phyloP scores from a whole-genome alignment of 129 eudicot genomes.

The Tagetes erecta region DNA sequence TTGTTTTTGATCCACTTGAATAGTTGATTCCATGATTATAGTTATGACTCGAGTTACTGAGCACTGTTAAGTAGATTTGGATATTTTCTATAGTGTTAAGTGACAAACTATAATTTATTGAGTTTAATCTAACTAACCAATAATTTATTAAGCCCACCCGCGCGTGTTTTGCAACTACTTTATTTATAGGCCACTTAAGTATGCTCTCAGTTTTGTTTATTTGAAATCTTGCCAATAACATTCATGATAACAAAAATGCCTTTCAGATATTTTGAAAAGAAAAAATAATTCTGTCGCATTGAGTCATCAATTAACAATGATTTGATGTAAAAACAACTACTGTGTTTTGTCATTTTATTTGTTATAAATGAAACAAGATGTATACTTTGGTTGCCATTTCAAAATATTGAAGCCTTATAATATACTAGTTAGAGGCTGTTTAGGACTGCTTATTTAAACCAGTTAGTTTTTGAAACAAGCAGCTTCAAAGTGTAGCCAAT shows the following conservation, averaged over 20 bases:
- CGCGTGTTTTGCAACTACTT: not conserved
- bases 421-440: not conserved
- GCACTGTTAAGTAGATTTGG: not conserved
- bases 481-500: too few species aligned
- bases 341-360: not conserved
- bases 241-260: not conserved
- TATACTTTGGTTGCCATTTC: not conserved
- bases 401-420: not conserved
- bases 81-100: too few species aligned
- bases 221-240: not conserved
- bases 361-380: not conserved
- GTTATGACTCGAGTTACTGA: not conserved
- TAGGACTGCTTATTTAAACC: not conserved
- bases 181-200: not conserved
- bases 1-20: not conserved
- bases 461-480: too few species aligned
- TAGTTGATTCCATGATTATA: not conserved
- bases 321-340: not conserved
- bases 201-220: not conserved
- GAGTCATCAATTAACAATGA: not conserved
- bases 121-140: not conserved
- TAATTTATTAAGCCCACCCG: not conserved
- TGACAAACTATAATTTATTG: not conserved
- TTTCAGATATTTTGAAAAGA: not conserved
- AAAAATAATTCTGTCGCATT: not conserved